Conservation (phyloP, 805 yeast genomes). For the Saccharomycopsis oosterbeekiorum region DNA sequence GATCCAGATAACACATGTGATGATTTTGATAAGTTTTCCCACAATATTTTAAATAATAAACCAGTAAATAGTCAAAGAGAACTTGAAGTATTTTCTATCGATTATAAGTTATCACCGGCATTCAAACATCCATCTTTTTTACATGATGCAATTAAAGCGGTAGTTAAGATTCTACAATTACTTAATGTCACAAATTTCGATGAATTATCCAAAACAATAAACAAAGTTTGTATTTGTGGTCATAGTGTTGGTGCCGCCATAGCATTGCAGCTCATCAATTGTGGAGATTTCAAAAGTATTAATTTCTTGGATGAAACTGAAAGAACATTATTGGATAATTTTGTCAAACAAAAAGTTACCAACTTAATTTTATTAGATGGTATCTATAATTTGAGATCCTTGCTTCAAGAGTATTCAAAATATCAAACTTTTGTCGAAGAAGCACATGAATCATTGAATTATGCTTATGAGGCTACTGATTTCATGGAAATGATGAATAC, state of each 20-base stretch:
- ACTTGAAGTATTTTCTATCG: slow-evolving; percentile 32
- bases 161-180: slow-evolving; percentile 23
- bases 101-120: slow-evolving; percentile 60
- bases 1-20: slow-evolving; percentile 52
- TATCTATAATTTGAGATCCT: slow-evolving; percentile 43
- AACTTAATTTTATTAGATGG: slow-evolving; percentile 50
- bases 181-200: slow-evolving; percentile 2
- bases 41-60: slow-evolving; percentile 10
- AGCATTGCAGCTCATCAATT: slow-evolving; percentile 40
- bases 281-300: slow-evolving; percentile 3
- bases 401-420: slow-evolving; percentile 51
- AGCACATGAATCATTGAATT: slow-evolving; percentile 37
- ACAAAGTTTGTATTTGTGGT: slow-evolving; percentile 36
- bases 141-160: slow-evolving; percentile 41
- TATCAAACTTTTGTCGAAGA: slow-evolving; percentile 48
- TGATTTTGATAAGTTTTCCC: slow-evolving; percentile 37
- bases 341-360: not conserved
- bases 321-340: not conserved
- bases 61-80: not conserved
- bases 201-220: not conserved
- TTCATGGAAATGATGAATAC: slow-evolving; percentile 4
- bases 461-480: slow-evolving; percentile 21
- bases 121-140: slow-evolving; percentile 53
- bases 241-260: slow-evolving; percentile 79
- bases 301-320: not conserved